Base-by-base conservation (phyloP, 2,329 filamentous ascomycete genomes). In the Hypoxylon sp. region DNA sequence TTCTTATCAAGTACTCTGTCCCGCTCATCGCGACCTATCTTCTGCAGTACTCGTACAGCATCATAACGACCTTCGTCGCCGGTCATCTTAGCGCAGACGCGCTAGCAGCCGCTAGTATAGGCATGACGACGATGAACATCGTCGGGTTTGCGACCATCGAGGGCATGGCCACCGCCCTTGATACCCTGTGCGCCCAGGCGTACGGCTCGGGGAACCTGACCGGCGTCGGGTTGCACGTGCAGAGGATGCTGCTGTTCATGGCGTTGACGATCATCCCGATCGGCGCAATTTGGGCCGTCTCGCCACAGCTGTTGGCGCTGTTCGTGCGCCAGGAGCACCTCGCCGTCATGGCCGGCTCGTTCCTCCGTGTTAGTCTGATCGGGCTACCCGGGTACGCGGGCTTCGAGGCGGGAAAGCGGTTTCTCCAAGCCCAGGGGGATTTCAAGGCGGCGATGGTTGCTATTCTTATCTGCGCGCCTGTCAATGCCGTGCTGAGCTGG, bases 341-440 rank as follows among this genome's bases (percentile, higher is more conserved):
- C 3, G 78, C 78, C 2, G 61, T 73, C 21, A 73, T 76, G 55
- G 80, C 79, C 0, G 78, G 79, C 8, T 67, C 66, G 0, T 83
- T 80, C 48, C 60, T 82, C 23, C 69, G 72, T 3, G 70, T 78
- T 23, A 74, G 77, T 29, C 67, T 82, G 2, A 63, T 79, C 5
- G 78, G 79, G 0, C 68, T 79, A 1, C 79, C 79, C 1, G 79
- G 78, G 2, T 82, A 81, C 45, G 78, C 76, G 1, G 72, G 73
- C 2, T 83, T 82, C 20, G 80, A 82, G 54, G 77, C 77, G 0
- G 69, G 76, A 1, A 83, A 82, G 61, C 71, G 79, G 0, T 82
- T 81, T 54, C 70, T 81, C 2, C 79, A 82, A 60, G 77, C 80
- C 0, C 79, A 82, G 55, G 79, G 80, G 1, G 70, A 79, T 21